phyloP scores from a whole-genome alignment of 1,139 yeast species.

The Diutina sp. region DNA sequence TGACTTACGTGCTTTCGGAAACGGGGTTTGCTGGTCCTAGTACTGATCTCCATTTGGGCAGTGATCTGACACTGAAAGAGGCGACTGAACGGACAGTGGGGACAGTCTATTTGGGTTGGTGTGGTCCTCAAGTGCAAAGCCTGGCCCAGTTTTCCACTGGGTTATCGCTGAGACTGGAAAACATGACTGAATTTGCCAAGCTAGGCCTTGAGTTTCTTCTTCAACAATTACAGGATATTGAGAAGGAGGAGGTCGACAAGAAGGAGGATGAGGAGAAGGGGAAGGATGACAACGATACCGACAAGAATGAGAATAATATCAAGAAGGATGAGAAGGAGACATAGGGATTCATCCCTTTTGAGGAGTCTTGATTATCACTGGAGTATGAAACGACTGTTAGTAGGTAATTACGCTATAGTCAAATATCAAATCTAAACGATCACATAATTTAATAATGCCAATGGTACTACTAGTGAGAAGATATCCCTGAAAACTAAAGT shows the following conservation, averaged over 20 bases:
- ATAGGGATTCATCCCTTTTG: too few relatives aligned
- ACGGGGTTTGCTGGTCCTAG: conserved; percentile 85
- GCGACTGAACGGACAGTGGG: conserved; percentile 56
- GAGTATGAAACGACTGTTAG: too few relatives aligned
- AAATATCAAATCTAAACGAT: too few relatives aligned
- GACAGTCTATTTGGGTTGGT: conserved; percentile 56
- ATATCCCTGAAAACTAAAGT: too few relatives aligned
- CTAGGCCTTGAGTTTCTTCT: conserved; percentile 52
- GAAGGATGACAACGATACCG: conserved; percentile 5
- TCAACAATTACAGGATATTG: conserved; percentile 16
- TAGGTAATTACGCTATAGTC: too few relatives aligned
- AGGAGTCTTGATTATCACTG: too few relatives aligned
- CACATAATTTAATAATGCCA: too few relatives aligned
- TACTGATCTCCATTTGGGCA: conserved; percentile 24
- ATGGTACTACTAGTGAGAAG: too few relatives aligned
- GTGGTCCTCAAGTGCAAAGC: conserved; percentile 51
- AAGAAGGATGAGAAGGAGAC: conserved; percentile 7
- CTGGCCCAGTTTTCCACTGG: conserved; percentile 38
- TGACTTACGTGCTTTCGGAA: conserved; percentile 71
- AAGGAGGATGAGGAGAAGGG: conserved; percentile 10
- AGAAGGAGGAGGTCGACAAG: conserved; percentile 4
- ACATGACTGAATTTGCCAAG: conserved; percentile 67
- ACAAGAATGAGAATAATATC: conserved; percentile 6
- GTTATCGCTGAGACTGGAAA: conserved; percentile 37
- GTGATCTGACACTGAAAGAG: conserved; percentile 5